phyloP scores from a whole-genome alignment of 345 rosid genomes.

The Dimocarpus longan region DNA sequence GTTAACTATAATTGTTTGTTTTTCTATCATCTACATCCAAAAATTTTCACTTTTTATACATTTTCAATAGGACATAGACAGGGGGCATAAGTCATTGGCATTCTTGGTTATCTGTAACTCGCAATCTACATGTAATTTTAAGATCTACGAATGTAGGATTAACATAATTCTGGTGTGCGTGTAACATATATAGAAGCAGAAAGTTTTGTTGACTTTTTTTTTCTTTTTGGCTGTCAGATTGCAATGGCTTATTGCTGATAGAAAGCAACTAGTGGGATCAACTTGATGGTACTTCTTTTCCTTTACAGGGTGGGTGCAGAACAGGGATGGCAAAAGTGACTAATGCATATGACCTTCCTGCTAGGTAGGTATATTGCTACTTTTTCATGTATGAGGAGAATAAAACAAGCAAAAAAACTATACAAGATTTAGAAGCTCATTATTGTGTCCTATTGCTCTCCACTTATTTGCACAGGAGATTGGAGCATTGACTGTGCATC shows the following conservation, averaged over 20 bases:
- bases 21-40: neutral
- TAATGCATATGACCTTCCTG: conserved; percentile 92
- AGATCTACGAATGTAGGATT: neutral
- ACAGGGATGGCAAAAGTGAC: conserved; percentile 99
- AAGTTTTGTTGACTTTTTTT: neutral
- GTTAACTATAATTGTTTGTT: conserved; percentile 7
- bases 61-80: neutral
- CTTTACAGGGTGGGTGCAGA: conserved; percentile 89
- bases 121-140: neutral
- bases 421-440: neutral
- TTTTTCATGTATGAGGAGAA: conserved; percentile 15
- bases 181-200: neutral
- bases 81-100: neutral
- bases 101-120: neutral
- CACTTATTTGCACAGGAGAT: neutral
- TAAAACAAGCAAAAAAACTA: neutral
- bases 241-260: conserved; percentile 19
- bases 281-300: conserved; percentile 25
- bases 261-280: conserved; percentile 12
- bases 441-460: neutral
- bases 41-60: conserved; percentile 6
- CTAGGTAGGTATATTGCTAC: conserved; percentile 58
- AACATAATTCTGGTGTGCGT: neutral
- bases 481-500: neutral
- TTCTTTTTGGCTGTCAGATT: conserved; percentile 8